These are phyloP conservation scores for Pseudocercospora musae DNA, from an alignment of 2,329 filamentous ascomycete genomes.

Conservation along the genomic window DNA sequence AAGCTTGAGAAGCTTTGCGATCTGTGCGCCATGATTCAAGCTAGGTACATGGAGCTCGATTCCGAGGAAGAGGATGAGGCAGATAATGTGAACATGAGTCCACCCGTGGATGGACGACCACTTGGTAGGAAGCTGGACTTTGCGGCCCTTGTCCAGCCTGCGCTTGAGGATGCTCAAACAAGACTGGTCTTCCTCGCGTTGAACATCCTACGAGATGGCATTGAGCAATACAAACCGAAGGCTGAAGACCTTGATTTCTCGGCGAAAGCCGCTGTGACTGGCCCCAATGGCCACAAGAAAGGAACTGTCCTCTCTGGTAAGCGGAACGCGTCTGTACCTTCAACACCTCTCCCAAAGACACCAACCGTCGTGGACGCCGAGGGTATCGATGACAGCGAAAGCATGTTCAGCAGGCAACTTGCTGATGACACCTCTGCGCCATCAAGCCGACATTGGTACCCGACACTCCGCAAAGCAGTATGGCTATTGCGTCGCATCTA, in stretches of 20 bases:
- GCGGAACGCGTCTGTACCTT: conserved; percentile 32
- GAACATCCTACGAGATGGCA: conserved; percentile 61
- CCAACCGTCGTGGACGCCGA: conserved; percentile 51
- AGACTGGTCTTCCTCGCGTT: conserved; percentile 64
- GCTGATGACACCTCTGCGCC: conserved; percentile 11
- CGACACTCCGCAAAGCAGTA: conserved; percentile 63
- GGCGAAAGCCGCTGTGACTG: conserved; percentile 34
- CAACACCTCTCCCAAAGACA: conserved; percentile 46
- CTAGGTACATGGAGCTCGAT: conserved; percentile 58
- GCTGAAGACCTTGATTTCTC: conserved; percentile 65
- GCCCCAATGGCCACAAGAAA: conserved; percentile 30
- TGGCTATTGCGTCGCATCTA: conserved; percentile 69
- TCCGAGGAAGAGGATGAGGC: conserved; percentile 51
- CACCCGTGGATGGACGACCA: conserved; percentile 19
- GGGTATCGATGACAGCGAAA: conserved; percentile 53
- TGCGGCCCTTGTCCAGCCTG: conserved; percentile 59
- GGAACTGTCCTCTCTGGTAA: conserved; percentile 53
- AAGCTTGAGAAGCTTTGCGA: conserved; percentile 65
- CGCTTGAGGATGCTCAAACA: conserved; percentile 65
- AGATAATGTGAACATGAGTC: conserved; percentile 18
- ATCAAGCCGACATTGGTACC: conserved; percentile 53
- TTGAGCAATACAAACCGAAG: conserved; percentile 63
- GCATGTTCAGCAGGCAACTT: conserved; percentile 32
- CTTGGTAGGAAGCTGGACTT: conserved; percentile 53
- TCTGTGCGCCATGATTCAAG: conserved; percentile 63